These are phyloP conservation scores for Punica granatum DNA, from an alignment of 345 rosid species.

Conservation along the genomic window DNA sequence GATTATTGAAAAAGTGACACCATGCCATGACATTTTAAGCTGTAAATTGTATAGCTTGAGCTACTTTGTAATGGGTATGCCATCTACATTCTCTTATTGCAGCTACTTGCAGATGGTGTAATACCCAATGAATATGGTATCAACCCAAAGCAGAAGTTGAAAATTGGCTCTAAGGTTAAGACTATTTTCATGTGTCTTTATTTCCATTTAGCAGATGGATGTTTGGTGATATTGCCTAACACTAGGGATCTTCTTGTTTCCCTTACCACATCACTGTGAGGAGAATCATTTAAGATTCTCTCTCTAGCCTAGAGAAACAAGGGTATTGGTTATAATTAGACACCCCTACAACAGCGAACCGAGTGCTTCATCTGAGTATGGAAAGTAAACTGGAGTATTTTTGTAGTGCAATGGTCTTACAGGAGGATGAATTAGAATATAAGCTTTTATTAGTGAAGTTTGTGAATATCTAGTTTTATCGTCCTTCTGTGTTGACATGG, in stretches of 20 bases:
- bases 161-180: constrained; percentile 81
- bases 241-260: too few relatives aligned
- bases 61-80: constrained; percentile 1
- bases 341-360: too few relatives aligned
- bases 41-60: background rate
- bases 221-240: too few relatives aligned
- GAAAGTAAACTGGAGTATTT: too few relatives aligned
- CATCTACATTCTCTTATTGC: constrained; percentile 26
- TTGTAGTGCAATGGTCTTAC: too few relatives aligned
- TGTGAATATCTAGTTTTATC: too few relatives aligned
- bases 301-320: background rate
- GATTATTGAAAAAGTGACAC: background rate
- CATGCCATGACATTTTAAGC: too few relatives aligned
- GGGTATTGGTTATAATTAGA: too few relatives aligned
- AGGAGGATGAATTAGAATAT: background rate
- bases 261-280: too few relatives aligned
- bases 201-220: background rate
- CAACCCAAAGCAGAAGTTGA: constrained; percentile 86
- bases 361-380: too few relatives aligned
- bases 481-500: too few relatives aligned
- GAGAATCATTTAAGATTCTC: background rate
- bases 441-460: too few relatives aligned
- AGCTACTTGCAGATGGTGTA: constrained; percentile 88
- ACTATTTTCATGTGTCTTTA: background rate
- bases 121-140: constrained; percentile 95